These are phyloP conservation scores for Thuidium tamariscinum DNA, from an alignment of 225 moss, liverwort and hornwort genomes.

Conservation along the genomic window DNA sequence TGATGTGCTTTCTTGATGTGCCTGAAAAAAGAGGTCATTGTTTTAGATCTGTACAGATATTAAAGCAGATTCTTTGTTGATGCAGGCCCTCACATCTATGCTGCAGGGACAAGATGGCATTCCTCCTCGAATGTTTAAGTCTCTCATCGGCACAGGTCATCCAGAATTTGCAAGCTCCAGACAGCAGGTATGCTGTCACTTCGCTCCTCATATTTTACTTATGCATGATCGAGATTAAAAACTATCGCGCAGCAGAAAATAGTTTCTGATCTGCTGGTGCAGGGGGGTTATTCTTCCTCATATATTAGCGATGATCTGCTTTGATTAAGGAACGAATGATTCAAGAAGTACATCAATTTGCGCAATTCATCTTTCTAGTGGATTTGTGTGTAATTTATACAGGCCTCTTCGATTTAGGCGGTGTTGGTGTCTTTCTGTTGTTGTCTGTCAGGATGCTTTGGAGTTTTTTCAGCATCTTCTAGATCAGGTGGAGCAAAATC, in stretches of 20 bases:
- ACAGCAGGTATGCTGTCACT: conserved; percentile 59
- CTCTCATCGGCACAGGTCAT: conserved; percentile 90
- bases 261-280: neutral
- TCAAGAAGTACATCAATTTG: neutral
- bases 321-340: neutral
- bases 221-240: neutral
- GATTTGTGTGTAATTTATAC: neutral
- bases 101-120: conserved; percentile 94
- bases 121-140: conserved; percentile 98
- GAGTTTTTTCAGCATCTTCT: conserved; percentile 97
- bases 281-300: neutral
- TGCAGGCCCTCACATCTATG: conserved; percentile 54
- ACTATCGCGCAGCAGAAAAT: neutral
- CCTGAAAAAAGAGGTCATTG: neutral
- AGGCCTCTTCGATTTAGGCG: neutral
- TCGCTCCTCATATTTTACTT: neutral
- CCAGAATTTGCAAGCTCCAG: conserved; percentile 95
- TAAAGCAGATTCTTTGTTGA: conserved; percentile 11
- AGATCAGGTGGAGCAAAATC: conserved; percentile 83
- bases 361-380: neutral
- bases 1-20: neutral
- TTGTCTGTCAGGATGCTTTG: conserved; percentile 70
- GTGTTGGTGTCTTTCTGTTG: neutral
- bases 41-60: neutral
- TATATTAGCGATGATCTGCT: neutral